These are phyloP conservation scores for Cenchrus purpureus DNA, from an alignment of 176 grass and related monocot genomes.

Conservation along the genomic window DNA sequence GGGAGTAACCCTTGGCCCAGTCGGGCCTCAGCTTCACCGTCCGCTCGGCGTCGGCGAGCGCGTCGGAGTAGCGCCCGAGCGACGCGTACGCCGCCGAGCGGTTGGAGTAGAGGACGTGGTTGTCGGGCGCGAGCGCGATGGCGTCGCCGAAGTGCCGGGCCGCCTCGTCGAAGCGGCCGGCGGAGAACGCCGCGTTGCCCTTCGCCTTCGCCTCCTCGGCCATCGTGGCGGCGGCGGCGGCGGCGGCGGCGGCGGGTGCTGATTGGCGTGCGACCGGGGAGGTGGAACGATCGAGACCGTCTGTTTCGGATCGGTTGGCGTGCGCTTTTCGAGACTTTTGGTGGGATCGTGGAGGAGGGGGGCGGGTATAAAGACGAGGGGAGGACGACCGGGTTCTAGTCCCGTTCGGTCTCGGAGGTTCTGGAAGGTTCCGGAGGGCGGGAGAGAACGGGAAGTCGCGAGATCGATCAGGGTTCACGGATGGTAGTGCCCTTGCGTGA, in stretches of 20 bases:
- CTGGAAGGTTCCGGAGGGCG: constrained; percentile 57
- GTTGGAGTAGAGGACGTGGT: constrained; percentile 92
- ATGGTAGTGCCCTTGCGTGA: no score
- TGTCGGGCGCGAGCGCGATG: constrained; percentile 57
- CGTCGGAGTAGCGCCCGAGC: constrained; percentile 74
- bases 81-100: constrained; percentile 93
- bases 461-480: background rate
- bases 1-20: constrained; percentile 97
- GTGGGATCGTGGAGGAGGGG: background rate
- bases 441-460: constrained; percentile 23
- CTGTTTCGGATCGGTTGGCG: constrained; percentile 25
- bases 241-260: background rate
- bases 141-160: constrained; percentile 57
- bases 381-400: constrained; percentile 7
- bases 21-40: constrained; percentile 89
- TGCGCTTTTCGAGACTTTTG: background rate
- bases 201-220: constrained; percentile 72
- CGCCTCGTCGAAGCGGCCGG: constrained; percentile 64
- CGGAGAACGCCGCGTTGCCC: constrained; percentile 68
- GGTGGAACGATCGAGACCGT: background rate
- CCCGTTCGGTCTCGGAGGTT: constrained; percentile 8
- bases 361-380: background rate
- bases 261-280: constrained; percentile 28
- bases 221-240: constrained; percentile 26
- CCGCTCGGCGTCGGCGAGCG: constrained; percentile 79